These are phyloP conservation scores for Avena eriantha DNA, from an alignment of 176 grass and related monocot genomes.

Conservation along the genomic window DNA sequence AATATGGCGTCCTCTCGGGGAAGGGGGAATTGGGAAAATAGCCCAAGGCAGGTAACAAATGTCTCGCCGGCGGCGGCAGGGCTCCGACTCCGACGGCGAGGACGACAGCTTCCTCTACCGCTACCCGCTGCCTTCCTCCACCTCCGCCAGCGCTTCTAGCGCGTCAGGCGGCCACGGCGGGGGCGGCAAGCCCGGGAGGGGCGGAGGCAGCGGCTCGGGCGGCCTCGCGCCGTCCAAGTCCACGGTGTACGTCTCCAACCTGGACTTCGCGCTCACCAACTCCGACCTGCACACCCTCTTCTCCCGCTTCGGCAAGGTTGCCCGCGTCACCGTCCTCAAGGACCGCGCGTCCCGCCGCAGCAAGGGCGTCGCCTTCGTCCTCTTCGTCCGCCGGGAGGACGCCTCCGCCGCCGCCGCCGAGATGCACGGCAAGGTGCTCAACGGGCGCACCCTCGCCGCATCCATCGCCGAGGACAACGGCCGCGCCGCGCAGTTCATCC, in stretches of 20 bases:
- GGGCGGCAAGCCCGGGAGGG: background rate
- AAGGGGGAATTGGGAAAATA: background rate
- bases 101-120: slow-evolving; percentile 92
- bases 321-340: slow-evolving; percentile 88
- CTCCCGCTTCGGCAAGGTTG: slow-evolving; percentile 93
- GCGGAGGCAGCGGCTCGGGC: slow-evolving; percentile 59
- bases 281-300: slow-evolving; percentile 97
- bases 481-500: slow-evolving; percentile 85
- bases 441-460: slow-evolving; percentile 65
- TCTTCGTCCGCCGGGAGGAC: slow-evolving; percentile 77
- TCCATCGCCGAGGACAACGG: slow-evolving; percentile 94
- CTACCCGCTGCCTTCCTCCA: slow-evolving; percentile 63
- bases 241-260: slow-evolving; percentile 89
- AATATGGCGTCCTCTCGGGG: background rate
- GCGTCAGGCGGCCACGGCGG: slow-evolving; percentile 5
- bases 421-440: slow-evolving; percentile 64
- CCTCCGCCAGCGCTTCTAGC: background rate
- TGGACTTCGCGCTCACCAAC: slow-evolving; percentile 91
- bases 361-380: slow-evolving; percentile 87
- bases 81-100: slow-evolving; percentile 60
- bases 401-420: slow-evolving; percentile 46
- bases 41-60: slow-evolving; percentile 30
- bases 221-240: slow-evolving; percentile 96
- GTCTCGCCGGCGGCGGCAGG: slow-evolving; percentile 62
- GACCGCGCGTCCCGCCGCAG: slow-evolving; percentile 72